Base-by-base conservation (phyloP, 1,284 basidiomycete genomes). In the Pyrrhoderma lamaoense region DNA sequence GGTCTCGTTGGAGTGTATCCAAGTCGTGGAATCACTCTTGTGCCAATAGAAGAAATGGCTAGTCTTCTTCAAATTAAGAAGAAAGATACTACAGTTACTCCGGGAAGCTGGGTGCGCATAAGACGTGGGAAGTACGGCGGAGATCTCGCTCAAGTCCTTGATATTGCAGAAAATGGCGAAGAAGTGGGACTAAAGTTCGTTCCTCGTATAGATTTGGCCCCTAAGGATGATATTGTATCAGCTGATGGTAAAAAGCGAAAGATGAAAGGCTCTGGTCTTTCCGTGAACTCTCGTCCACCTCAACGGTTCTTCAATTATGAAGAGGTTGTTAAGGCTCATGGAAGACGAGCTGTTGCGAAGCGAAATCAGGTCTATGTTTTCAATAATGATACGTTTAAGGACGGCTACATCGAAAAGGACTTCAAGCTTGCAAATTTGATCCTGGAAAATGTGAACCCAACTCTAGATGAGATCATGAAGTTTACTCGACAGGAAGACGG, bases 31-130 rank as follows among this genome's bases (percentile, higher is more conserved):
- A 79, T 93, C 56, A 77, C 81, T 38, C 80, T 98, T 37, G 93
- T 99, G 1, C 94, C 94, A 7, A 94, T 98, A 57, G 92, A 97
- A 60, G 95, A 99, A 73, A 99, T 99, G 95, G 92, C 94, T 4
- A 93, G 91, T 57, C 72, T 99, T 31, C 76, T 99, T 58, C 91
- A 92, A 65, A 96, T 97, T 62, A 96, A 94, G 73, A 94, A 95
- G 70, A 89, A 93, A 63, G 90, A 93, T 58, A 72, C 88, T 51
- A 88, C 88, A 1, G 80, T 98, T 43, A 82, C 82, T 16, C 82
- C 85, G 1, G 93, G 93, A 31, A 89, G 84, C 60, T 99, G 95
- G 96, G 93, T 98, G 9, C 88, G 96, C 49, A 85, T 98, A 66
- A 88, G 86, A 63, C 84, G 93, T 48, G 94, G 94, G 46, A 95